Conservation (phyloP, 352 stramenopile genomes). For the Pythium pyrilobum region DNA sequence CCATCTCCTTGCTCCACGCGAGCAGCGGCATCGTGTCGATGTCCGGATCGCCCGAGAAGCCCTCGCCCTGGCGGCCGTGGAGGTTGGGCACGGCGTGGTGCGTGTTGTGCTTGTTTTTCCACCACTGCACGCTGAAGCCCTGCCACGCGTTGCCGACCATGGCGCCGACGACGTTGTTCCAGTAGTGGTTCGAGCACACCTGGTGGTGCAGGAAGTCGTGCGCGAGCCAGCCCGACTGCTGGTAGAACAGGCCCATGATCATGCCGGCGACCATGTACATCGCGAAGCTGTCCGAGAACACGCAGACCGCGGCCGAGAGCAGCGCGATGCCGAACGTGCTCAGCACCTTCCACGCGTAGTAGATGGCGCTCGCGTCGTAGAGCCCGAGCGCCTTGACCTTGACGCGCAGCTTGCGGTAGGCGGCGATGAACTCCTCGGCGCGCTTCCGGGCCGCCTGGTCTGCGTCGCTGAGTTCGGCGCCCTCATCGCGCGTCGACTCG, state of each 20-base stretch:
- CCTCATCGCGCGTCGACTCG: constrained; percentile 36
- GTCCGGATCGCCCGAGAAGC: constrained; percentile 92
- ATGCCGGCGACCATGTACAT: constrained; percentile 91
- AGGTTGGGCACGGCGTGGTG: constrained; percentile 98
- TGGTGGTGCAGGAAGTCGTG: constrained; percentile 98
- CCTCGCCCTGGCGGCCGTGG: constrained; percentile 83
- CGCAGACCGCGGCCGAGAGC: constrained; percentile 83
- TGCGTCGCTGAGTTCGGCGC: constrained; percentile 31
- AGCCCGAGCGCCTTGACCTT: constrained; percentile 94
- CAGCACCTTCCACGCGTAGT: constrained; percentile 95
- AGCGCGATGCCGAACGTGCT: constrained; percentile 92
- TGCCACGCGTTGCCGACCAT: constrained; percentile 97
- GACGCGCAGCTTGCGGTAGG: constrained; percentile 93
- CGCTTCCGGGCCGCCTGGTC: constrained; percentile 40
- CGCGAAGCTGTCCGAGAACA: constrained; percentile 63
- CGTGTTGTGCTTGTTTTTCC: constrained; percentile 99
- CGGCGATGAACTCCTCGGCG: constrained; percentile 93
- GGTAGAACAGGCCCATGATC: constrained; percentile 97
- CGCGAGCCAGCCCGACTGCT: constrained; percentile 97
- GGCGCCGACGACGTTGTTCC: constrained; percentile 91
- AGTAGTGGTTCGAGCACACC: constrained; percentile 93
- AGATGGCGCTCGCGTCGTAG: constrained; percentile 90
- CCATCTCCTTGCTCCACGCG: constrained; percentile 96
- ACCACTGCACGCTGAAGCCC: constrained; percentile 96
- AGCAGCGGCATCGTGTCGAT: constrained; percentile 99